Evolutionary conservation across 768 basidiomycete genomes (phyloP).

Genomic region (Lactarius vividus): DNA sequence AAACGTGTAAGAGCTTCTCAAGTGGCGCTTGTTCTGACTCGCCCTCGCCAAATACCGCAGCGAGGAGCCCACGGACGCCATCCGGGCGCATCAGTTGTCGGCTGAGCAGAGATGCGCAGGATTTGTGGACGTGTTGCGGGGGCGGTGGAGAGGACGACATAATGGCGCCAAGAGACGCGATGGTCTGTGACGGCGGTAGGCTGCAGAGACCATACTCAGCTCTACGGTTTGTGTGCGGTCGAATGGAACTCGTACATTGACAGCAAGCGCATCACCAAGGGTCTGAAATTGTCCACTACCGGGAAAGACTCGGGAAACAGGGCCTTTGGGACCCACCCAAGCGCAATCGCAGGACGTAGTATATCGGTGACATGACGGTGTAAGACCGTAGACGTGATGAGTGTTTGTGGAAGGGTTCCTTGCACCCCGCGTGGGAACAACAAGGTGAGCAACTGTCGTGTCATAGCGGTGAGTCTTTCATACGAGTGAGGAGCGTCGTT

Average conservation of each 20-base stretch:
- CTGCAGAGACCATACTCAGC: constrained; percentile 38
- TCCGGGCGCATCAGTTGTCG: constrained; percentile 67
- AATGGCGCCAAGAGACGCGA: constrained; percentile 56
- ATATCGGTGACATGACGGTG: constrained; percentile 58
- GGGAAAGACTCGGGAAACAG: constrained; percentile 39
- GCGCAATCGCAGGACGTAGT: constrained; percentile 54
- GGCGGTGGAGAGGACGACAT: constrained; percentile 44
- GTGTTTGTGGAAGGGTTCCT: constrained; percentile 51
- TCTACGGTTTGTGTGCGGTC: background rate
- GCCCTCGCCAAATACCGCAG: constrained; percentile 66
- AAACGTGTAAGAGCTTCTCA: constrained; percentile 72
- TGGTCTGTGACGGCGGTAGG: constrained; percentile 61
- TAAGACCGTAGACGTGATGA: constrained; percentile 57
- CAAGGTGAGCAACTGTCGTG: constrained; percentile 45
- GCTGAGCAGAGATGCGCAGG: constrained; percentile 63
- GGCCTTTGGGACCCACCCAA: constrained; percentile 73
- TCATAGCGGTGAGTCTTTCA: constrained; percentile 41
- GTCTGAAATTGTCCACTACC: constrained; percentile 48
- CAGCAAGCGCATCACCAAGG: constrained; percentile 54
- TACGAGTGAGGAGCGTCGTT: constrained; percentile 45
- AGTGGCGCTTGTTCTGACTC: constrained; percentile 55
- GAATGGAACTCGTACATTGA: constrained; percentile 49
- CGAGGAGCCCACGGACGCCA: constrained; percentile 67
- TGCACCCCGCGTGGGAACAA: constrained; percentile 54
- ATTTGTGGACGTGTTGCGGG: constrained; percentile 52